These are phyloP conservation scores for Geosmithia putterillii DNA, from an alignment of 2,329 filamentous ascomycete genomes.

Conservation along the genomic window DNA sequence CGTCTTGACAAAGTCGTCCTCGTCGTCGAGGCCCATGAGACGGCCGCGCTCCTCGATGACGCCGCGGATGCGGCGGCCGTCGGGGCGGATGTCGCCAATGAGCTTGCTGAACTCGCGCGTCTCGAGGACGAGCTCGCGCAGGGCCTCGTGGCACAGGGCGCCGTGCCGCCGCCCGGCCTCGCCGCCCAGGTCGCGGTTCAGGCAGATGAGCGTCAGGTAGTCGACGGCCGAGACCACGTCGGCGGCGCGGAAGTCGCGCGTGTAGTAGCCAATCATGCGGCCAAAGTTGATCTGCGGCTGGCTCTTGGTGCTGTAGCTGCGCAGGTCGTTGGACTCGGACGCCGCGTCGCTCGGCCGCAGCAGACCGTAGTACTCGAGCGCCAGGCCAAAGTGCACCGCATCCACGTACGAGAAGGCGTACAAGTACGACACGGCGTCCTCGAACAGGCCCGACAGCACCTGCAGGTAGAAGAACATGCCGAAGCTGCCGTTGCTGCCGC, in stretches of 20 bases:
- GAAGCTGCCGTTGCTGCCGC: conserved; percentile 57
- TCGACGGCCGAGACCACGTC: conserved; percentile 84
- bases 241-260: conserved; percentile 84
- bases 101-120: conserved; percentile 91
- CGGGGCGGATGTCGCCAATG: conserved; percentile 78
- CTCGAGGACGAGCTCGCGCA: conserved; percentile 91
- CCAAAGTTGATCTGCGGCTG: conserved; percentile 87
- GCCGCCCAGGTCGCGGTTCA: conserved; percentile 73
- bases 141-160: conserved; percentile 77
- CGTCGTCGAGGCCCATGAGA: conserved; percentile 67
- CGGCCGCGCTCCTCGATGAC: conserved; percentile 75
- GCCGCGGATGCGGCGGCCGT: conserved; percentile 76
- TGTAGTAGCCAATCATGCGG: conserved; percentile 88
- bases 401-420: conserved; percentile 88
- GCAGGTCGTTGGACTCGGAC: conserved; percentile 57
- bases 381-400: conserved; percentile 88
- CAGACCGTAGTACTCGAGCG: conserved; percentile 78
- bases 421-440: conserved; percentile 82
- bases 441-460: conserved; percentile 82
- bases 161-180: conserved; percentile 66
- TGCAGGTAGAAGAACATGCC: conserved; percentile 92
- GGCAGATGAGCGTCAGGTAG: conserved; percentile 81
- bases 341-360: conserved; percentile 76
- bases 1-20: conserved; percentile 78
- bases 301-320: conserved; percentile 53